These are phyloP conservation scores for Chenopodium album DNA, from an alignment of 148 eudicot species.

Conservation along the genomic window DNA sequence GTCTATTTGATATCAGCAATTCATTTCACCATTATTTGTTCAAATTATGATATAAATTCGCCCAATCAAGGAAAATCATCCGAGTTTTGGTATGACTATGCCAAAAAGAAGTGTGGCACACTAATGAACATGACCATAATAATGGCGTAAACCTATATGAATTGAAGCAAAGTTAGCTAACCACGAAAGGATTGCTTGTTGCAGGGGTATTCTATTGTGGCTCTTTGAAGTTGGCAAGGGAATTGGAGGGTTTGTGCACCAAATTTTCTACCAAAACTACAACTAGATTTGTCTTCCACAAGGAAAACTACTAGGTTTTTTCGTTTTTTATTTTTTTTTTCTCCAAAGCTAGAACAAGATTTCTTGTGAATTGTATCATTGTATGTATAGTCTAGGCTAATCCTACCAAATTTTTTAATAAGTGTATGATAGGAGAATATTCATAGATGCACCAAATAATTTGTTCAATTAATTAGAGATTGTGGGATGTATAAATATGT, in stretches of 20 bases:
- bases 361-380: neutral
- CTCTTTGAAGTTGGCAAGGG: constrained; percentile 31
- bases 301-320: constrained; percentile 33
- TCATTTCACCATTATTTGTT: too few relatives aligned
- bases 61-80: too few relatives aligned
- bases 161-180: neutral
- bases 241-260: constrained; percentile 39
- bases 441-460: neutral
- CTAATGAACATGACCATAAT: too few relatives aligned
- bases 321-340: neutral
- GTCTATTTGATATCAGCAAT: too few relatives aligned
- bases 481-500: neutral
- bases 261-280: constrained; percentile 40
- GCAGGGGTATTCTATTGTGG: constrained; percentile 53
- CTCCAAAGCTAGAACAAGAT: neutral
- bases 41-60: too few relatives aligned
- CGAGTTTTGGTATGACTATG: too few relatives aligned
- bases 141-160: too few relatives aligned
- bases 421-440: neutral
- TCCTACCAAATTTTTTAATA: neutral
- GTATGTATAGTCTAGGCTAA: neutral
- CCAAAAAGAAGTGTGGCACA: too few relatives aligned
- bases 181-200: neutral
- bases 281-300: constrained; percentile 49
- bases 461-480: neutral